Evolutionary conservation across 1,284 basidiomycete genomes (phyloP).

Genomic region (Apiotrichum gracile): DNA sequence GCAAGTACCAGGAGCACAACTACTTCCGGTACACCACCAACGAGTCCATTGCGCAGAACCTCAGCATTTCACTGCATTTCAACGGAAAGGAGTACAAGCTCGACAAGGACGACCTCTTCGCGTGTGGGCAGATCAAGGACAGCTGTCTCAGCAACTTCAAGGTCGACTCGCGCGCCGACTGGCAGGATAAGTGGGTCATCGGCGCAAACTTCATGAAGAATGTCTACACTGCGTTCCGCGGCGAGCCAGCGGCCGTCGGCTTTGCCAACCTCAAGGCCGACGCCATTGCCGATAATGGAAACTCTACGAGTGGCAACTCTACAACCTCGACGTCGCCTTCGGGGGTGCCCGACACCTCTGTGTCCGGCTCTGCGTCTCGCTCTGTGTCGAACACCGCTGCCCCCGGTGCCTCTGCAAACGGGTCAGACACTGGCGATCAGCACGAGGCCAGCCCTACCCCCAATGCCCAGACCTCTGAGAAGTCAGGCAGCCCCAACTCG

Average conservation of each 20-base stretch:
- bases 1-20: neutral
- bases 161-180: slow-evolving; percentile 45
- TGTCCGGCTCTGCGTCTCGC: too few species aligned
- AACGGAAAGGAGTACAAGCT: neutral
- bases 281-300: neutral
- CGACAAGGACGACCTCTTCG: neutral
- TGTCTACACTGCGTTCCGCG: slow-evolving; percentile 50
- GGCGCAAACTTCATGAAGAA: slow-evolving; percentile 87
- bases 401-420: too few species aligned
- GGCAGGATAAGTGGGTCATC: slow-evolving; percentile 79
- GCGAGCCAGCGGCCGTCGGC: slow-evolving; percentile 48
- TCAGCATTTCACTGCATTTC: neutral
- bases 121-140: neutral
- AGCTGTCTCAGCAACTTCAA: neutral
- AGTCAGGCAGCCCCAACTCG: too few species aligned
- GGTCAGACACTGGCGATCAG: too few species aligned
- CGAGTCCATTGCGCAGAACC: neutral
- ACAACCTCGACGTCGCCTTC: too few species aligned
- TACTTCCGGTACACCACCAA: neutral
- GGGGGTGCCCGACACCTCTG: too few species aligned
- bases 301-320: too few species aligned
- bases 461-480: too few species aligned
- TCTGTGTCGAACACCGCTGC: too few species aligned
- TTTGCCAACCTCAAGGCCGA: slow-evolving; percentile 41
- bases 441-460: too few species aligned